Evolutionary conservation across 371 early-diverging fungal genomes (phyloP), one percentile per base, ranked within the genome.

Genomic region (Circinella umbellata): DNA sequence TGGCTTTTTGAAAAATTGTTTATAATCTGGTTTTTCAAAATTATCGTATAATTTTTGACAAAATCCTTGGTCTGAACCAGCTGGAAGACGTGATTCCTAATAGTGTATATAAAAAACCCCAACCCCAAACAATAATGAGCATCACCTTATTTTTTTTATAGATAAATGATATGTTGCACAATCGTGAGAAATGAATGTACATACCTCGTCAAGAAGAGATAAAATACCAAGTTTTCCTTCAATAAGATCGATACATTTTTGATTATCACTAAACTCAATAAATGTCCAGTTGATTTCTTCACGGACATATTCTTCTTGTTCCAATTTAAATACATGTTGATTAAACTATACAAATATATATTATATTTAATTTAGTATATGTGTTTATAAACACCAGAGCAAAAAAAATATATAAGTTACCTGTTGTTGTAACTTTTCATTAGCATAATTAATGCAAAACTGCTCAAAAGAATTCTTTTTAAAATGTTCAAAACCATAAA

Each of bases 391-490:
- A 46, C 14, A 3, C 14, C 13, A 7, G n/a, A 8, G 0, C 51
- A 20, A 14, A 6, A 48, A 14, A n/a, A 17, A 3, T 59, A 37
- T 39, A 47, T 11, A 4, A 34, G 4, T 67, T 68, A 70, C 74
- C 68, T 84, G 95, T 76, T 99, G 98, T 83, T 99, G 97, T 63
- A 97, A 81, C 83, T 96, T 96, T 78, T 93, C 97, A 81, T 94
- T 98, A 69, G 96, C 96, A 81, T 91, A 98, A 88, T 95, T 99
- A 81, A 98, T 97, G 84, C 98, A 97, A 76, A 99, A 95, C 85
- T 99, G 98, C 79, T 99, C 99, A 78, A 98, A 99, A 11, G 95
- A 94, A 85, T 99, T 99, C 81, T 89, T 91, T 80, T 94, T 86
- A 78, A 97, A 97, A 73, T 98, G 96, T 83, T 94, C 94, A 84